Percentiles rank a stretch among this genome's conserved stretches.
Evolutionary conservation across 2,329 filamentous ascomycete genomes (phyloP).

Genomic region (Biscogniauxia mediterranea): DNA sequence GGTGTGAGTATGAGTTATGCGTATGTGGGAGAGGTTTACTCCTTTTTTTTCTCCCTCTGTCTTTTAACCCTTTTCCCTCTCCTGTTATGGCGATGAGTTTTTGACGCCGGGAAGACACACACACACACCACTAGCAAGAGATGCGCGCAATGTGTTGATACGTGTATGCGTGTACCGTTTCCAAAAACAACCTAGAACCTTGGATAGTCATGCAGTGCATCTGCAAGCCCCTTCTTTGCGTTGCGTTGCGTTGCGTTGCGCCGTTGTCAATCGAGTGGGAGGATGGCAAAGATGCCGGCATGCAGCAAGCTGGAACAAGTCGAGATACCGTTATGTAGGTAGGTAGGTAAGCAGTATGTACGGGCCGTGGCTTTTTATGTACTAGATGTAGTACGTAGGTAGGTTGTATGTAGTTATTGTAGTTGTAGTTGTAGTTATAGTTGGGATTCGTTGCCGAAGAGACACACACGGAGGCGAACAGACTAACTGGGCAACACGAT

Average conservation of each 20-base stretch:
- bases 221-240: conserved; percentile 22
- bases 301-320: conserved; percentile 13
- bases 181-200: conserved; percentile 22
- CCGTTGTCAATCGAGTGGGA: conserved; percentile 31
- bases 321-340: neutral
- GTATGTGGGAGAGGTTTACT: neutral
- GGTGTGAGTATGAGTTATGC: no score
- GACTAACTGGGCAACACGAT: neutral
- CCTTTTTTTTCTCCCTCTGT: neutral
- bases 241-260: conserved; percentile 18
- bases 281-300: conserved; percentile 20
- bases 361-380: conserved; percentile 12
- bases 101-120: conserved; percentile 22
- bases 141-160: conserved; percentile 15
- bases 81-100: neutral
- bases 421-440: neutral
- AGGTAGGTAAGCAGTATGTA: conserved; percentile 16
- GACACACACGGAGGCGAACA: neutral
- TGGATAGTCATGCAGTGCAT: conserved; percentile 30
- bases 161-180: conserved; percentile 8
- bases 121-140: conserved; percentile 7
- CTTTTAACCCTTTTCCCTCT: neutral
- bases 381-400: neutral
- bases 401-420: neutral
- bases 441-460: neutral